Conservation (phyloP, 306 rosid species). For the Acacia acuminata region DNA sequence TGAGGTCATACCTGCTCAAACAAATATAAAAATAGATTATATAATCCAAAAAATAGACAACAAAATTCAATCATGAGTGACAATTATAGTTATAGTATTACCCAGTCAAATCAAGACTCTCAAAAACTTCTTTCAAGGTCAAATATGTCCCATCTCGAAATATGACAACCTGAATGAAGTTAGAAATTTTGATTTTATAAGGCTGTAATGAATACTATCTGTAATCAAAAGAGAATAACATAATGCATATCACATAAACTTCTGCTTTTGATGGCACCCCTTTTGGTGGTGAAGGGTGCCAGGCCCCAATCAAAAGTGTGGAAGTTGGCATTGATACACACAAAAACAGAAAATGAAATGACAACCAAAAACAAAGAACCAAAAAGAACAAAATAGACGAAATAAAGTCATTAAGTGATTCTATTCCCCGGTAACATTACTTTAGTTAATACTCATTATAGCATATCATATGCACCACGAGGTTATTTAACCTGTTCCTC, state of each 20-base stretch:
- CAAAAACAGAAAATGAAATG: background rate
- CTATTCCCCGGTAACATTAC: background rate
- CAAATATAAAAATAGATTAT: constrained; percentile 35
- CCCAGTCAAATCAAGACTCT: constrained; percentile 98
- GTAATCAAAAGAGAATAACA: background rate
- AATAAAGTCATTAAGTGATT: background rate
- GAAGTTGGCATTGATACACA: background rate
- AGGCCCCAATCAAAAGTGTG: background rate
- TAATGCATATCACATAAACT: background rate
- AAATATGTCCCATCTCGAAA: constrained; percentile 99
- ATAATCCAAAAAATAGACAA: constrained; percentile 9
- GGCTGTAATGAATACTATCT: constrained; percentile 22
- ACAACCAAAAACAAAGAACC: background rate
- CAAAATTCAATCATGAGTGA: constrained; percentile 2
- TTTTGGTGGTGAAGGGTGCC: background rate
- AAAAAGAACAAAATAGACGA: background rate
- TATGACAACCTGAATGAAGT: constrained; percentile 80
- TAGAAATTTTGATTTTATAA: constrained; percentile 17
- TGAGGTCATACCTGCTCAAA: constrained; percentile 84
- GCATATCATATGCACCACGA: background rate
- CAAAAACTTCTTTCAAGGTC: constrained; percentile 96
- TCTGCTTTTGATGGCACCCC: constrained; percentile 1
- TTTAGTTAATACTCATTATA: background rate
- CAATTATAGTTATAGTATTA: constrained; percentile 35
- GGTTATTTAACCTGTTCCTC: background rate